These are phyloP conservation scores for Ustilago nuda DNA, from an alignment of 1,284 basidiomycete genomes.

Conservation along the genomic window DNA sequence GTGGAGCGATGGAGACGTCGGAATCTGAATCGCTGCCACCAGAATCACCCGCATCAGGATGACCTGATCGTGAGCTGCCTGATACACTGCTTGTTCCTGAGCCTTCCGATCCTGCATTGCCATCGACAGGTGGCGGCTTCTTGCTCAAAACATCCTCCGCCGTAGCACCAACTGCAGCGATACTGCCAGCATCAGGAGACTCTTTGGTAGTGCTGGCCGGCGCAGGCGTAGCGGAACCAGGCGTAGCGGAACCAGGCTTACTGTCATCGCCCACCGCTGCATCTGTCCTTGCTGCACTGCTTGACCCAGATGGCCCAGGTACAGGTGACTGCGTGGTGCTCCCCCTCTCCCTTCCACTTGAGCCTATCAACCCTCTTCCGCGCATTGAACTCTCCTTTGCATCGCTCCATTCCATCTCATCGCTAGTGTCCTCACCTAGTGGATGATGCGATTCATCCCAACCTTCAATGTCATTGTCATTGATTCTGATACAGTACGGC, in stretches of 20 bases:
- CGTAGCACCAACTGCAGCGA: background rate
- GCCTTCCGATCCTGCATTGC: constrained; percentile 16
- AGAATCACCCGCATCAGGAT: constrained; percentile 25
- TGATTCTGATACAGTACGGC: constrained; percentile 53
- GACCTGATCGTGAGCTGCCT: constrained; percentile 29
- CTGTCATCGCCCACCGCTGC: background rate
- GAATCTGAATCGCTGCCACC: constrained; percentile 35
- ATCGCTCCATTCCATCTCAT: constrained; percentile 60
- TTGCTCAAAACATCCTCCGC: background rate
- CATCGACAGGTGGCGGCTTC: background rate
- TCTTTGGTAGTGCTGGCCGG: background rate
- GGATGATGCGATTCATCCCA: constrained; percentile 53
- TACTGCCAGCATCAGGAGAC: background rate
- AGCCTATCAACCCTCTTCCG: constrained; percentile 17
- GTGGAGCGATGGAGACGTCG: constrained; percentile 19
- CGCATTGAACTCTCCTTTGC: constrained; percentile 41
- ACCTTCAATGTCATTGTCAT: constrained; percentile 47
- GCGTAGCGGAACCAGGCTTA: constrained; percentile 18
- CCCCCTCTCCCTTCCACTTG: constrained; percentile 16
- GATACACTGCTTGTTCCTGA: constrained; percentile 36
- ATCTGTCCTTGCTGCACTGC: background rate
- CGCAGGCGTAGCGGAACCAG: constrained; percentile 13
- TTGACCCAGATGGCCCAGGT: constrained; percentile 1
- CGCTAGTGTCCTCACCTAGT: constrained; percentile 52
- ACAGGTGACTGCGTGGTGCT: constrained; percentile 25